These are phyloP conservation scores for Pseudogymnoascus sp. DNA, from an alignment of 2,329 filamentous ascomycete genomes.

Conservation along the genomic window DNA sequence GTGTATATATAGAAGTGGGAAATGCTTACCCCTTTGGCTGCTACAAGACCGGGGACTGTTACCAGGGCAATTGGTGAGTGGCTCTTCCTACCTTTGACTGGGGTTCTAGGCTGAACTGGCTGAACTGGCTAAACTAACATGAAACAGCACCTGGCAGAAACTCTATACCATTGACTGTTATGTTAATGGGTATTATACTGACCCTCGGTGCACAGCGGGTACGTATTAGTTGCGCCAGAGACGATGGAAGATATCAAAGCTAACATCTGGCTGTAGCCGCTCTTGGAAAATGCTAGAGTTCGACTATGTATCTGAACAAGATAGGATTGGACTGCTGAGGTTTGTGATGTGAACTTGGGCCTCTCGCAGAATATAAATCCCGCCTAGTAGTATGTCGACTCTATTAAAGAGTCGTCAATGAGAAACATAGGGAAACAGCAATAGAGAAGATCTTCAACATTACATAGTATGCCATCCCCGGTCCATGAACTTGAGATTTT, in stretches of 20 bases:
- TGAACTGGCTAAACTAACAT: not conserved
- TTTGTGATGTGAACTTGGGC: not conserved
- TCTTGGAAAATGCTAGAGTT: not conserved
- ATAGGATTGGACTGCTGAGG: not conserved
- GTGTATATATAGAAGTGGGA: not conserved
- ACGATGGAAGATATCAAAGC: not conserved
- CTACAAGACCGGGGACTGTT: not conserved
- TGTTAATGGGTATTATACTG: not conserved
- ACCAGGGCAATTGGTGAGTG: not conserved
- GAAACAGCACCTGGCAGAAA: not conserved
- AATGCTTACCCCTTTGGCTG: not conserved
- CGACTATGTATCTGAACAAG: not conserved
- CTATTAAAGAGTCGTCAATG: not conserved
- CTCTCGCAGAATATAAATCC: not conserved
- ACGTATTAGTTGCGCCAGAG: not conserved
- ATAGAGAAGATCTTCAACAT: not conserved
- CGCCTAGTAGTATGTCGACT: not conserved
- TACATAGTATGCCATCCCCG: not conserved
- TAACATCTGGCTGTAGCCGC: not conserved
- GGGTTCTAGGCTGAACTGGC: not conserved
- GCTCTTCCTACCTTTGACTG: not conserved
- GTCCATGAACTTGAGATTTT: not conserved
- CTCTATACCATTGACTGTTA: not conserved
- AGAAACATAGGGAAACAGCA: not conserved
- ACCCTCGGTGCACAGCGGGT: not conserved